Evolutionary conservation across 768 basidiomycete genomes (phyloP).

Genomic region (Leccinum obscurum): DNA sequence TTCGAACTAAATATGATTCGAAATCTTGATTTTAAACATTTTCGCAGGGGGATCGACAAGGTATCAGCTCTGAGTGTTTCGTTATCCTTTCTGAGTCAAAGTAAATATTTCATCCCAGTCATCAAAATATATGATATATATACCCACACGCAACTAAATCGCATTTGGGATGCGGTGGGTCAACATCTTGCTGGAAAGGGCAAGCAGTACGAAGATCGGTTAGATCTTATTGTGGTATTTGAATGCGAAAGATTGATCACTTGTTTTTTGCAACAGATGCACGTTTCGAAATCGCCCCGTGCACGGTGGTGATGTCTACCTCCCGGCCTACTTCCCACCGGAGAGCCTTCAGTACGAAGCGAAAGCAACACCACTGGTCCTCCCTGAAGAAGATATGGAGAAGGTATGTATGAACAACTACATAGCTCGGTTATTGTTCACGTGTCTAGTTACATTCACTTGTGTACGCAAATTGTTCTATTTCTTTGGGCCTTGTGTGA

Average conservation of each 20-base stretch:
- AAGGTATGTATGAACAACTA: conserved; percentile 38
- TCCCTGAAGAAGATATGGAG: conserved; percentile 46
- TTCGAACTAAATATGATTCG: not conserved
- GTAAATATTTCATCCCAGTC: conserved; percentile 27
- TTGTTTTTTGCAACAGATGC: conserved; percentile 37
- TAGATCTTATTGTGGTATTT: not conserved
- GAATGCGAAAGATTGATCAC: not conserved
- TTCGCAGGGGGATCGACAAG: conserved; percentile 41
- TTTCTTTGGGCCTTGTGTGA: conserved; percentile 8
- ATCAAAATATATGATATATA: conserved; percentile 53
- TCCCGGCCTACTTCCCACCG: conserved; percentile 54
- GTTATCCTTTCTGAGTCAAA: not conserved
- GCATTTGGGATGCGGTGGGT: conserved; percentile 49
- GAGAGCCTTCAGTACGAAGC: conserved; percentile 26
- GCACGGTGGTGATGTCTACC: conserved; percentile 41
- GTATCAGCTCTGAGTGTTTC: conserved; percentile 18
- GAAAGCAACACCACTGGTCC: conserved; percentile 26
- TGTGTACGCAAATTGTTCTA: conserved; percentile 40
- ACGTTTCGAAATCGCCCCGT: conserved; percentile 39
- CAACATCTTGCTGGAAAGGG: conserved; percentile 44
- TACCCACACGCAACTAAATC: conserved; percentile 47
- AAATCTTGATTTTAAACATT: not conserved
- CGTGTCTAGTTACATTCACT: conserved; percentile 51
- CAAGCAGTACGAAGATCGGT: conserved; percentile 56
- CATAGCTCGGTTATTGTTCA: not conserved